phyloP scores from a whole-genome alignment of 2,329 filamentous ascomycete genomes.

The Xylaria sp. region DNA sequence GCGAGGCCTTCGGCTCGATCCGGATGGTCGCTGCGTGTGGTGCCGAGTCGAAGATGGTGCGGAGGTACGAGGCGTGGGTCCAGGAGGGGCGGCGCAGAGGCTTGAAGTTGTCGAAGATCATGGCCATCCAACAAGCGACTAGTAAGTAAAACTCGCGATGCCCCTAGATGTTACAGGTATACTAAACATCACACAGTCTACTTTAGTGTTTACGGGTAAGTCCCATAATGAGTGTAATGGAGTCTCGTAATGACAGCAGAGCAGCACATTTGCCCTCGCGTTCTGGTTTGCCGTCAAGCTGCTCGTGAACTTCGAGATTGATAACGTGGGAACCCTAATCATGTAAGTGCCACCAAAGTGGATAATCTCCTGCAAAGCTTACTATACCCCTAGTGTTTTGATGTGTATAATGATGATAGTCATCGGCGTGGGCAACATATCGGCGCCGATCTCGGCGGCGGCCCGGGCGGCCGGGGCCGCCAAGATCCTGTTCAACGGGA shows the following conservation, averaged over 20 bases:
- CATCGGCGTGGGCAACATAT: slow-evolving; percentile 57
- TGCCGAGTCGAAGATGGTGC: slow-evolving; percentile 57
- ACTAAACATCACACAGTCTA: slow-evolving; percentile 31
- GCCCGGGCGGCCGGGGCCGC: slow-evolving; percentile 59
- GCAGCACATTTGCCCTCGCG: slow-evolving; percentile 36
- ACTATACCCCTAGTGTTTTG: slow-evolving; percentile 43
- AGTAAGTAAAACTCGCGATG: slow-evolving; percentile 27
- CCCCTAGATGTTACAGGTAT: background rate
- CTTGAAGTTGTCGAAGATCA: slow-evolving; percentile 31
- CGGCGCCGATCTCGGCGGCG: slow-evolving; percentile 60
- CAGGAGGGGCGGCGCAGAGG: slow-evolving; percentile 49
- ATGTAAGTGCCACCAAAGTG: slow-evolving; percentile 37
- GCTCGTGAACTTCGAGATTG: slow-evolving; percentile 35
- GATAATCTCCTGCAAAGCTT: slow-evolving; percentile 1
- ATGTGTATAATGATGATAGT: slow-evolving; percentile 63
- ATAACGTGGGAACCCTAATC: slow-evolving; percentile 57
- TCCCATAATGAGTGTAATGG: background rate
- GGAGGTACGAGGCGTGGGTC: slow-evolving; percentile 58
- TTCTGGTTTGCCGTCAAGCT: slow-evolving; percentile 38
- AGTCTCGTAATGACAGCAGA: slow-evolving; percentile 10
- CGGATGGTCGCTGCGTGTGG: slow-evolving; percentile 66
- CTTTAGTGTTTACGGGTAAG: slow-evolving; percentile 37
- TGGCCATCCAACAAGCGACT: slow-evolving; percentile 36
- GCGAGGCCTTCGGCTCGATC: slow-evolving; percentile 61
- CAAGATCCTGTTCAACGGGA: slow-evolving; percentile 58